Conservation (phyloP, 768 basidiomycete species). For the Tylopilus sp. region DNA sequence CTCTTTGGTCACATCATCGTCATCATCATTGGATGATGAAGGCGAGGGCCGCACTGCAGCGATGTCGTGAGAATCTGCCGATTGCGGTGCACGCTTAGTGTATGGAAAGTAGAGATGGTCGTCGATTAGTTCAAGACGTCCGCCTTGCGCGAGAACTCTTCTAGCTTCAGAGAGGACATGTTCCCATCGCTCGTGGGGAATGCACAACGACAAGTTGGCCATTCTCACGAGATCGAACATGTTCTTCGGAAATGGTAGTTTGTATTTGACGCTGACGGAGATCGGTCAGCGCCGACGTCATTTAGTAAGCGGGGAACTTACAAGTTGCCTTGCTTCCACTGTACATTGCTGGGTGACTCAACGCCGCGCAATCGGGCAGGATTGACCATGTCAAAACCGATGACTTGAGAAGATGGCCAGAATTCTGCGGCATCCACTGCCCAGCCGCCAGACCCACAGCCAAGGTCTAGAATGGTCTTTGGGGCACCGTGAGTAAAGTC, state of each 20-base stretch:
- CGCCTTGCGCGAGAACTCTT: slow-evolving; percentile 58
- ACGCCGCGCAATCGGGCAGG: slow-evolving; percentile 32
- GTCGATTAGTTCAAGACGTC: slow-evolving; percentile 71
- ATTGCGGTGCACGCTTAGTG: slow-evolving; percentile 28
- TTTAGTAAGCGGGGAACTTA: slow-evolving; percentile 34
- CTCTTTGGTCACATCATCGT: slow-evolving; percentile 16
- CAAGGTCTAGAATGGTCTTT: slow-evolving; percentile 62
- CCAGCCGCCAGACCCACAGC: slow-evolving; percentile 75
- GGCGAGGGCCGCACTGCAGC: slow-evolving; percentile 1
- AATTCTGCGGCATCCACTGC: slow-evolving; percentile 52
- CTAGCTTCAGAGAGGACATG: slow-evolving; percentile 54
- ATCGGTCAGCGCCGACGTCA: slow-evolving; percentile 9
- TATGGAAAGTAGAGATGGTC: slow-evolving; percentile 68
- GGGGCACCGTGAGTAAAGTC: slow-evolving; percentile 49
- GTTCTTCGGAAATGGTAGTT: slow-evolving; percentile 58
- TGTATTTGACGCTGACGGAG: slow-evolving; percentile 44
- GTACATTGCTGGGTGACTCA: slow-evolving; percentile 36
- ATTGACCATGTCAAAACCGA: slow-evolving; percentile 63
- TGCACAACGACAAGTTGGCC: slow-evolving; percentile 60
- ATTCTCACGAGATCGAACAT: slow-evolving; percentile 73
- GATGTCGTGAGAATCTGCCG: not conserved
- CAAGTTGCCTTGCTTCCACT: slow-evolving; percentile 66
- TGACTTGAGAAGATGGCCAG: slow-evolving; percentile 62
- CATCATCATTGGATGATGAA: slow-evolving; percentile 22
- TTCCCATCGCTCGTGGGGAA: slow-evolving; percentile 62